Base-by-base conservation (phyloP, 805 yeast genomes). In the Wickerhamiella kazuoi region DNA sequence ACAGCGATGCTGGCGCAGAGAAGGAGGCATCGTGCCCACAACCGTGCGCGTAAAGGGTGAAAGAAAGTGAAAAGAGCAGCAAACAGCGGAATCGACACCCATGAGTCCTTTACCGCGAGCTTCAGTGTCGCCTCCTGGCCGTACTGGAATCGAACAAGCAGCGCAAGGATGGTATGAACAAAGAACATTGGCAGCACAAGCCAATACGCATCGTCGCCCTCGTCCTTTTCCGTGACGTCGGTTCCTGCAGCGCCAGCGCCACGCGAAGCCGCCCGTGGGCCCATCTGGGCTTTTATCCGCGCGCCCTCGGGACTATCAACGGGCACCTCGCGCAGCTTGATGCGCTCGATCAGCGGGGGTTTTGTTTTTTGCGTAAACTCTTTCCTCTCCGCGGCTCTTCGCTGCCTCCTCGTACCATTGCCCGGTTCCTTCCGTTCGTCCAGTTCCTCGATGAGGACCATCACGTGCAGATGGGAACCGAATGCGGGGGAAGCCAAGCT, bases 81-180 rank as follows among this genome's bases (percentile, higher is more conserved):
- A 41, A 59, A 46, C 5, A 59, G 50, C 14, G 61, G 63, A 16
- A 59, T 37, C 5, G 60, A 46, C 3, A 4, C 48, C 39, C 30
- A 44, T 18, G 42, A 47, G 38, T 42, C 56, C 44, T 29, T 37
- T 17, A 30, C 40, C 14, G 39, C 51, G 23, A 33, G 43, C 40
- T 13, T 17, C 21, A 31, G 40, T 29, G 29, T 38, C 16, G 37
- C 41, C 16, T 42, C 50, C 43, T 56, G 59, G 17, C 48, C 53
- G 42, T 62, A 62, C 45, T 62, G 64, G 37, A 46, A 37, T 21
- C 59, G 51, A 1, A 62, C 64, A 5, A 62, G 46, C 15, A 51
- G 48, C 31, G 57, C 59, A 24, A 62, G 48, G 21, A 52, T 50
- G 11, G 52, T 40, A 41, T 61, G 60, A 8, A 61, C 57, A 6